These are phyloP conservation scores for Zelopaecilomyces penicillatus DNA, from an alignment of 2,329 filamentous ascomycete genomes.

Conservation along the genomic window DNA sequence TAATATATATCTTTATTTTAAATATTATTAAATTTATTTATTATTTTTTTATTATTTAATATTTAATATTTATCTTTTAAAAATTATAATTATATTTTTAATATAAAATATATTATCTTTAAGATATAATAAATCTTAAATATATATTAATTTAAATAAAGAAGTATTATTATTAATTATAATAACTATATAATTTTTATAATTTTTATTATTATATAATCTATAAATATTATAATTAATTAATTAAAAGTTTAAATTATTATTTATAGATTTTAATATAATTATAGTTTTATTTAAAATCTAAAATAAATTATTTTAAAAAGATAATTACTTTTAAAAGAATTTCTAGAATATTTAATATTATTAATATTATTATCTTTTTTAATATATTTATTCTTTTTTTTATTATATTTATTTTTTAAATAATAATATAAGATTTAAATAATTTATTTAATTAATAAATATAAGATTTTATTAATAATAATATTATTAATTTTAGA, in stretches of 20 bases:
- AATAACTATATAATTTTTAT: background rate
- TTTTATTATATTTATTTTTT: background rate
- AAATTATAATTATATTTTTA: background rate
- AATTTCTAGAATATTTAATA: background rate
- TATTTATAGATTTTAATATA: background rate
- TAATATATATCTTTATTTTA: no score
- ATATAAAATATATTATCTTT: background rate
- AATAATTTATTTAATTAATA: background rate
- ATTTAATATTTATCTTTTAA: no score
- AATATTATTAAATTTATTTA: no score
- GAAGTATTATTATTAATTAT: background rate
- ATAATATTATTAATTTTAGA: background rate
- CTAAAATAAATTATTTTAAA: background rate
- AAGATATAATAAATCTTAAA: background rate
- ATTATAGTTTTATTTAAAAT: background rate
- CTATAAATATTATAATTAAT: background rate
- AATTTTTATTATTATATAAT: background rate
- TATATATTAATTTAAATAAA: background rate
- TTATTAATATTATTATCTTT: background rate
- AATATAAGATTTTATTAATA: background rate
- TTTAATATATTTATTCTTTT: background rate
- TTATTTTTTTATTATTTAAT: no score
- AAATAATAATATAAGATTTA: conserved; percentile 1
- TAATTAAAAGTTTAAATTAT: background rate
- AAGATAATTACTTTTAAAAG: background rate